Evolutionary conservation across 441 rosid genomes (phyloP).

Genomic region (Gossypium schwendimanii): DNA sequence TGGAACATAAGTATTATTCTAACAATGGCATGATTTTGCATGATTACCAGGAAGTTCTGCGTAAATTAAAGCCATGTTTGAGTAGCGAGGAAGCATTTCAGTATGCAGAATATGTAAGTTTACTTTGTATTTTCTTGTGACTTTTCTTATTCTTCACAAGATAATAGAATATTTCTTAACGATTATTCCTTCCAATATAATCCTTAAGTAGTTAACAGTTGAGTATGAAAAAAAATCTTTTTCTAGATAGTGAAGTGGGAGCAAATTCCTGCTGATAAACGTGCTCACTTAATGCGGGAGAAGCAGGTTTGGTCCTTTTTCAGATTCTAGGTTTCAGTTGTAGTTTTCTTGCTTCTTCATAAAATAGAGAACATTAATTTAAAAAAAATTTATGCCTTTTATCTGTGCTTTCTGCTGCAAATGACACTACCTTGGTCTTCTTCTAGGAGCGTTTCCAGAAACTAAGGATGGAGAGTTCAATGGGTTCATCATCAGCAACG

Average conservation of each 20-base stretch:
- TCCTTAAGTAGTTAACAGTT: neutral
- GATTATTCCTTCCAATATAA: neutral
- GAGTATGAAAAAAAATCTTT: neutral
- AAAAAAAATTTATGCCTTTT: neutral
- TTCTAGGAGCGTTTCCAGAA: constrained; percentile 84
- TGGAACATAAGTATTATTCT: neutral
- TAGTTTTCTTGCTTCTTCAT: neutral
- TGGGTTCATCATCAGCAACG: constrained; percentile 79
- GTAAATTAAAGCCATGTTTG: constrained; percentile 57
- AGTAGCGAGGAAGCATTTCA: constrained; percentile 64
- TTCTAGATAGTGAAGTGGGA: constrained; percentile 78
- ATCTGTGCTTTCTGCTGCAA: neutral
- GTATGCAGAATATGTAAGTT: constrained; percentile 82
- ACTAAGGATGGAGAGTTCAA: constrained; percentile 74
- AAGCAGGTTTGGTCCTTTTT: constrained; percentile 52
- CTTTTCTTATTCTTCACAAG: neutral
- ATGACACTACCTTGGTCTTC: neutral
- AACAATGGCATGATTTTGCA: constrained; percentile 14
- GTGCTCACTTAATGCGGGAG: constrained; percentile 81
- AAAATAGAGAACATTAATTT: neutral
- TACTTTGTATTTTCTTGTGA: neutral
- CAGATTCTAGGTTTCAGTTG: neutral
- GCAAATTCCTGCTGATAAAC: constrained; percentile 78
- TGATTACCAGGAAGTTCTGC: constrained; percentile 66
- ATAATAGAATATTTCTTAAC: neutral